phyloP scores from a whole-genome alignment of 257 asterid genomes.

The Ajuga chamaepitys region DNA sequence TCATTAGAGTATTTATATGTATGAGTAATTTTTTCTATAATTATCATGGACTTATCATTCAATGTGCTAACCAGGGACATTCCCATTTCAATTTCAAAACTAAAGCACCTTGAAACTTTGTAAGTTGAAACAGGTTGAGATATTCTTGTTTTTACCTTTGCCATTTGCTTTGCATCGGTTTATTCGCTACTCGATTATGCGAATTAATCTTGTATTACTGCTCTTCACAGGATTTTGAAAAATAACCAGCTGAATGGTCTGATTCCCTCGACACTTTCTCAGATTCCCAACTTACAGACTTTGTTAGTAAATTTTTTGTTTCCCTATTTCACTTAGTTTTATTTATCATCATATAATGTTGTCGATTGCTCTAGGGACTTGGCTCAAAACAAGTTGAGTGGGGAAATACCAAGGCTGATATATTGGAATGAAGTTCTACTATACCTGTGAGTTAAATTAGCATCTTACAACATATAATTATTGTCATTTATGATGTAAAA shows the following conservation, averaged over 20 bases:
- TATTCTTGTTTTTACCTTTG: neutral
- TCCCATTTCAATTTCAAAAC: conserved; percentile 82
- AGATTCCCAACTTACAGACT: conserved; percentile 80
- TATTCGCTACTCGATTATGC: neutral
- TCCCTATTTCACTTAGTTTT: neutral
- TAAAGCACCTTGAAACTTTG: conserved; percentile 74
- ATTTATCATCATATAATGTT: neutral
- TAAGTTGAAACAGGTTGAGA: conserved; percentile 5
- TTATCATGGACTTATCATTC: conserved; percentile 68
- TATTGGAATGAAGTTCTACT: conserved; percentile 95
- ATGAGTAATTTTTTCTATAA: neutral
- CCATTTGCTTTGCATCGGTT: neutral
- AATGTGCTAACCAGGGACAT: conserved; percentile 75
- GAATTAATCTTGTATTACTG: neutral
- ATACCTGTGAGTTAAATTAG: conserved; percentile 54
- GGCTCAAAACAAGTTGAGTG: conserved; percentile 81
- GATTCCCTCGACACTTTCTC: conserved; percentile 88
- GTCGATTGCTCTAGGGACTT: conserved; percentile 52
- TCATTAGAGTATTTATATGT: neutral
- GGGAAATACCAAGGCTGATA: conserved; percentile 84
- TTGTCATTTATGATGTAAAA: neutral
- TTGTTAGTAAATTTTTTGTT: conserved; percentile 44
- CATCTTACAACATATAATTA: too few species aligned
- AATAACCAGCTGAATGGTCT: conserved; percentile 81
- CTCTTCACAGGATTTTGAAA: conserved; percentile 52